Percentiles rank a stretch among this genome's conserved stretches.
Conservation (phyloP, 1,284 basidiomycete genomes). For the Spongispora temasekensis region DNA sequence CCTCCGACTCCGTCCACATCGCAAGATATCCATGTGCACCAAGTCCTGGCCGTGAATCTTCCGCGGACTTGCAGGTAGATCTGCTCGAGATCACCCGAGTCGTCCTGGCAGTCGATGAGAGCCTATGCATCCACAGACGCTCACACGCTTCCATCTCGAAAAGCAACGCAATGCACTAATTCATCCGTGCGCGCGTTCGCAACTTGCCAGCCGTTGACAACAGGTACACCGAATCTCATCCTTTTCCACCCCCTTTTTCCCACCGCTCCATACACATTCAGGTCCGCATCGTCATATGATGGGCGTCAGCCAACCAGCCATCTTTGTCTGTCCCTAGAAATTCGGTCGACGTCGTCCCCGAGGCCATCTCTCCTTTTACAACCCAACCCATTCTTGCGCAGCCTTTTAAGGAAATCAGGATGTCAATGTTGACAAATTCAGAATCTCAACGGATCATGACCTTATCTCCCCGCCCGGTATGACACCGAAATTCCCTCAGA, state of each 20-base stretch:
- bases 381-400: conserved; percentile 5
- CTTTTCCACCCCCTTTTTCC: conserved; percentile 32
- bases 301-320: background rate
- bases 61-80: conserved; percentile 35
- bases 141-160: conserved; percentile 19
- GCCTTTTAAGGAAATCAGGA: conserved; percentile 10
- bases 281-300: conserved; percentile 10
- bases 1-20: conserved; percentile 34
- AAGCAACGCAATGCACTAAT: conserved; percentile 26
- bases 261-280: conserved; percentile 19
- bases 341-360: conserved; percentile 15
- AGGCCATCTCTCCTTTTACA: background rate
- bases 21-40: conserved; percentile 36
- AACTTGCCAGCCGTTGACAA: conserved; percentile 11
- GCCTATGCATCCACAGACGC: conserved; percentile 3
- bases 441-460: conserved; percentile 35
- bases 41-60: conserved; percentile 32
- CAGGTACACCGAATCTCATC: conserved; percentile 21
- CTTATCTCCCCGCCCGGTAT: conserved; percentile 31
- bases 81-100: conserved; percentile 26
- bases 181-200: background rate
- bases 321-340: conserved; percentile 12
- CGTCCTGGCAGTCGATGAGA: conserved; percentile 23
- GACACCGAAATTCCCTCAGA: conserved; percentile 10
- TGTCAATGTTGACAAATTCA: conserved; percentile 3